Evolutionary conservation across 225 moss, liverwort and hornwort species (phyloP), one percentile per base, ranked within the genome.

Genomic region (Lunularia cruciata): DNA sequence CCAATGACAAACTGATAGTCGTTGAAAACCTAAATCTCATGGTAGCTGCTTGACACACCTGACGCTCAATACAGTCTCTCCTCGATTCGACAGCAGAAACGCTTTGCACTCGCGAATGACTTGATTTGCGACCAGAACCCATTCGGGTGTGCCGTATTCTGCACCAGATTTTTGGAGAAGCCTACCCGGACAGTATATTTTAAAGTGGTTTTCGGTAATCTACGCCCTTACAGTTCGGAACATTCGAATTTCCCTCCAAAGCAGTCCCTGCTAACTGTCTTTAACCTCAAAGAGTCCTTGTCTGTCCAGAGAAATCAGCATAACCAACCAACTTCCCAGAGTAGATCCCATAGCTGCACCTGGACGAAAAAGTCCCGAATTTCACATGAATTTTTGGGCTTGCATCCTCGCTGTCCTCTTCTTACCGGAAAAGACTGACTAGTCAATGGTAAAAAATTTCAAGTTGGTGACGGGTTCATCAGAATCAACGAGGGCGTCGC

Each of bases 211-310:
- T 37, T 67, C 34, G 42, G 22, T 60, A 79, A 66, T 71, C 66
- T 71, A 71, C 62, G 58, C 74, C 66, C 60, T 53, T 60, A 22
- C 43, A 54, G 74, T 79, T 65, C 65, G 70, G n/a, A 25, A 58
- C 71, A 65, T 74, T 74, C 74, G 66, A 74, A 79, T 65, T 79
- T 55, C 37, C 74, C 31, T 37, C 66, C 49, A 58, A 30, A 51
- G 57, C 26, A 9, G 26, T 46, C 22, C 28, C 37, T 19, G 36
- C 40, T n/a, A 61, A 65, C 65, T 65, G 30, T 53, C 70, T 65
- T 58, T 22, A 65, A 53, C 65, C 59, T 25, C 49, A 51, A 30
- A 48, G 30, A 18, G 48, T 55, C 20, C 38, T 23, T 8, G 19
- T 39, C 18, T 35, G 57, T 67, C 31, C 36, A 55, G 60, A 43